Base-by-base conservation (phyloP, 345 rosid genomes). In the Aethionema arabicum region DNA sequence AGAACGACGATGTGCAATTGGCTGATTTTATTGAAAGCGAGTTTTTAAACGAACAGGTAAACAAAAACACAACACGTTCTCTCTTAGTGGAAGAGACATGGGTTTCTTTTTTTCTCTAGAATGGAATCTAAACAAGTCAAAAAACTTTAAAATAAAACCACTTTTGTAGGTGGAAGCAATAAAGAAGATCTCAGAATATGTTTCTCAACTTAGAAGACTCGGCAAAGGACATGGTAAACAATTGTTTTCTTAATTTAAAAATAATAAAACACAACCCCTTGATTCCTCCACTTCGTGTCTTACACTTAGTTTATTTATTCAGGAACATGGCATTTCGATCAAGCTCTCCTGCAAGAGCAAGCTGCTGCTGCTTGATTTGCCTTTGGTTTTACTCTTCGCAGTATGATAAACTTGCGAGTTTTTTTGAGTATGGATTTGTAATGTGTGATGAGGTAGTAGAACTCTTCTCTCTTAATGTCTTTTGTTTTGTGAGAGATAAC, bases 291-390 rank as follows among this genome's bases (percentile, higher is more conserved):
- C 68, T 32, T 46, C 66, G 47, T 71, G 61, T 11, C 61, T 53
- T 7, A 43, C 27, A 27, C 31, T 32, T 59, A 32, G 37, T 66
- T 39, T 59, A 7, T 52, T 36, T 61, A 14, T 63, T 71, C 84
- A 90, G 97, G 97, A 29, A 87, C 81, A 14, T 90, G 97, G 97
- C 93, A 90, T 78, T 90, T 90, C 16, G 90, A 90, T 74, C 97
- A 90, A 72, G 81, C 76, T 82, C 96, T 90, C 37, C 83, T 90
- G 0, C 76, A 72, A 67, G 80, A 37, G 49, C 80, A 32, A 61
- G 4, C 7, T 6, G 40, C 53, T 69, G 53, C 65, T 37, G 66
- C 75, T 51, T 58, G 32, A 70, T 31, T 27, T 3, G 5, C 48
- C 4, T 13, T 63, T 41, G 32, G 59, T 5, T 63, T 32, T 62